Evolutionary conservation across 352 stramenopile genomes (phyloP), one percentile per base, ranked within the genome.

Genomic region (Pythium vanterpoolii): DNA sequence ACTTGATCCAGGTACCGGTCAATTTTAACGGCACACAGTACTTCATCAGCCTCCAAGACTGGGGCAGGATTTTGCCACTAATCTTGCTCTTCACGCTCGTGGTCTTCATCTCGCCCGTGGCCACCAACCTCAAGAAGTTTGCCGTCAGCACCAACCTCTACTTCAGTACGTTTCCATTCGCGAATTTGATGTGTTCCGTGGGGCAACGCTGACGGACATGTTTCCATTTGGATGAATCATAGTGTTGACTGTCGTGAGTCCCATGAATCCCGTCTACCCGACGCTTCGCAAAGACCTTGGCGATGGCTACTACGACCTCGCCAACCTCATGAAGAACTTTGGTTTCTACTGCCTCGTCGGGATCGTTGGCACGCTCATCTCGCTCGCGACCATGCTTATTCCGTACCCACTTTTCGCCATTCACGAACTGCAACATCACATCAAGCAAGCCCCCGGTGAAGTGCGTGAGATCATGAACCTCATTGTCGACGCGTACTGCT

Each of bases 401-500:
- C 80, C 83, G 34, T 83, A 71, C 24, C 83, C 80, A 10, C 71
- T 90, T 27, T 89, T 90, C 54, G 83, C 80, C 6, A 93, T 87
- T 49, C 52, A 67, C 4, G 70, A 84, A 30, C 59, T 93, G 0
- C 68, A 70, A 30, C 50, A 55, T 11, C 60, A 88, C 27, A 83
- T 86, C 57, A 62, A 69, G 26, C 61, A 73, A 10, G 79, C 80
- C 4, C 74, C 76, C 18, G 66, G 76, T 9, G 79, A 89, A 48
- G 80, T 93, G 18, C 71, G 75, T 5, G 79, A 93, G 43, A 83
- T 90, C 16, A 63, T 90, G 5, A 90, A 93, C 53, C 68, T 93
- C 38, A 88, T 92, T 53, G 74, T 92, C 21, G 83, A 92, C 59
- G 71, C 83, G 13, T 92, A 92, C 58, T 92, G 83, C 39, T 90